Conservation (phyloP, 2,329 filamentous ascomycete species). For the Diplodia scrobiculata region DNA sequence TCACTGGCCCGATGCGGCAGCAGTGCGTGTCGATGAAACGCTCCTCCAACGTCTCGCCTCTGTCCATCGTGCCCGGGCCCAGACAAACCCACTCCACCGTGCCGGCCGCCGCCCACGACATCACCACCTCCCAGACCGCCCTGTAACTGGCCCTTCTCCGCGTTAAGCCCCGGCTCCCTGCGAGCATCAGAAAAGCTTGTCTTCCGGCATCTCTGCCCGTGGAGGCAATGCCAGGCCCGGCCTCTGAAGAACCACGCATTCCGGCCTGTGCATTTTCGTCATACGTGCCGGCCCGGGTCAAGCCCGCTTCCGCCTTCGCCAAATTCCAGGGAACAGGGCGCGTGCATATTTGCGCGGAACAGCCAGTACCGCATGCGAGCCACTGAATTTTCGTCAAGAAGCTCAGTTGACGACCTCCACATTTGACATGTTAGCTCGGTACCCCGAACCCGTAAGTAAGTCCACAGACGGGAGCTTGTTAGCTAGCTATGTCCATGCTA, state of each 20-base stretch:
- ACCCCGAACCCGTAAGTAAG: neutral
- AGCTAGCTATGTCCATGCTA: neutral
- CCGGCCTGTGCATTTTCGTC: conserved; percentile 19
- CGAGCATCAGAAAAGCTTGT: conserved; percentile 24
- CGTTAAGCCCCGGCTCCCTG: conserved; percentile 22
- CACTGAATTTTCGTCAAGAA: neutral
- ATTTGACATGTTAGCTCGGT: neutral
- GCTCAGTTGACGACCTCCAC: neutral
- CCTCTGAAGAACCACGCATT: conserved; percentile 18
- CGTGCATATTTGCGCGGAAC: conserved; percentile 12
- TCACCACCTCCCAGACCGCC: conserved; percentile 1
- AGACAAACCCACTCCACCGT: neutral
- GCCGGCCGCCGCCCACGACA: conserved; percentile 2
- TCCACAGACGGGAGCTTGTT: neutral
- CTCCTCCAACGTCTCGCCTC: conserved; percentile 19
- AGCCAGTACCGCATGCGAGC: neutral
- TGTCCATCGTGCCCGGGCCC: conserved; percentile 8
- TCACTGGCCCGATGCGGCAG: conserved; percentile 16
- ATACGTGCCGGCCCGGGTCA: conserved; percentile 12
- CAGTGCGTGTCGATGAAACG: conserved; percentile 15
- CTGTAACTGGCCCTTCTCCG: conserved; percentile 8
- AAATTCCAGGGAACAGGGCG: conserved; percentile 18
- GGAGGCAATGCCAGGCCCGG: neutral
- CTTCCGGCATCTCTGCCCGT: conserved; percentile 1
- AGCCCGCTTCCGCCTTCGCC: conserved; percentile 16